Base-by-base conservation (phyloP, 179 eudicot genomes). In the Beta macrorhiza region DNA sequence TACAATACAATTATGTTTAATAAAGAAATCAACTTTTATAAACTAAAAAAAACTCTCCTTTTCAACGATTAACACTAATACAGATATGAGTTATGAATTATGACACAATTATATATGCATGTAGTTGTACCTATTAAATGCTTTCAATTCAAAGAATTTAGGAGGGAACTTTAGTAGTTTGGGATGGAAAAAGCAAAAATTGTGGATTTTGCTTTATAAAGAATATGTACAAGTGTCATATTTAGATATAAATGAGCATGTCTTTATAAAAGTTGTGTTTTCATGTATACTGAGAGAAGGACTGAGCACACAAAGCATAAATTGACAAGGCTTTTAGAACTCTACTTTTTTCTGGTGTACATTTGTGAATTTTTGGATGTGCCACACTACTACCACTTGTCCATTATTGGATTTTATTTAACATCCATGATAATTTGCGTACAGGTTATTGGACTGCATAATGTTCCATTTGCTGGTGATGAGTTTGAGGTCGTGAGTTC, bases 381-480 rank as follows among this genome's bases (percentile, higher is more conserved):
- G 59, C 42, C 42, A 37, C 42, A 37, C 42, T 37, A 37, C 42
- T 37, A 37, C 82, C 37, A 44, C 70, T 67, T 51, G 45, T 67
- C 62, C 42, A 12, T 58, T 20, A 44, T 22, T 56, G 47, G 65
- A 17, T 68, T 74, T 57, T 42, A 25, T 29, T 37, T 49, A 7
- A 53, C 44, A 10, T 20, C 64, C 32, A 29, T 55, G 47, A 72
- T 17, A 37, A 68, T 76, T 42, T 37, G 37, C 42, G 47, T 67
- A 22, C 88, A 95, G 98, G 93, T 95, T 53, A 93, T 93, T 78
- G 99, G 99, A 76, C 83, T 95, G 76, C 92, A 92, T 79, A 90
- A 89, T 86, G 99, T 95, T 74, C 98, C 99, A 20, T 84, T 83
- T 70, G 99, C 99, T 68, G 99, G 99, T 79, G 99, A 95, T 80